These are phyloP conservation scores for Fraxinus paxiana DNA, from an alignment of 305 asterid species.

Conservation along the genomic window DNA sequence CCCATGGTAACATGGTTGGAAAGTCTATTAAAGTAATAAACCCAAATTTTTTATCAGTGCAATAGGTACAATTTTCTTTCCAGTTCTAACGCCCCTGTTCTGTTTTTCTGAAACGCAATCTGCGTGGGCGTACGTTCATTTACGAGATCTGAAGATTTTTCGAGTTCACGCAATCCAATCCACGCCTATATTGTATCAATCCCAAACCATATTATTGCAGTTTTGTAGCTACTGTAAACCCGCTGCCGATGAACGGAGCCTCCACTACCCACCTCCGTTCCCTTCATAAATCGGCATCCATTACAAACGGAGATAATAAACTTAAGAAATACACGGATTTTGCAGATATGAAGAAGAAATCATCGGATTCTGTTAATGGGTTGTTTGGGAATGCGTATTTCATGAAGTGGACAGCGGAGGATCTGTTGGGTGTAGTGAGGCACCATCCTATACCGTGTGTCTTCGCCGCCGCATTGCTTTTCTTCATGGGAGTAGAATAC, in stretches of 20 bases:
- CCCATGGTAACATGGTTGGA: not conserved
- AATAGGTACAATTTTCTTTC: not conserved
- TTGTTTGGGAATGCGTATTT: constrained; percentile 40
- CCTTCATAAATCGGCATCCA: not conserved
- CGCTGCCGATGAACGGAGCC: constrained; percentile 33
- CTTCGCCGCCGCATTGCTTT: constrained; percentile 54
- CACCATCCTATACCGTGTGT: constrained; percentile 68
- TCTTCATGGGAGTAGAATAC: constrained; percentile 87
- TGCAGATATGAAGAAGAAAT: constrained; percentile 28
- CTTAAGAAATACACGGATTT: not conserved
- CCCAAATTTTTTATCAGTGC: not conserved
- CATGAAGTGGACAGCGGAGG: constrained; percentile 62
- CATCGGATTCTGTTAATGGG: constrained; percentile 5
- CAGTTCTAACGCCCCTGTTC: not conserved
- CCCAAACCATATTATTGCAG: not conserved
- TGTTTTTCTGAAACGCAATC: not conserved
- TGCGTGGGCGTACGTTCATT: not conserved
- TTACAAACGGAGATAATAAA: constrained; percentile 7
- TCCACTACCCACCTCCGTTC: constrained; percentile 30
- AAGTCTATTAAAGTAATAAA: not conserved
- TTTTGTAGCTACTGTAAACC: not conserved
- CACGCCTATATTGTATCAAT: not conserved
- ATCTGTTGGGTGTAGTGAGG: constrained; percentile 40
- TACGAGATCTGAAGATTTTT: not conserved
- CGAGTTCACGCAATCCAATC: not conserved